Base-by-base conservation (phyloP, 768 basidiomycete genomes). In the Trichaptum fuscoviolaceum region DNA sequence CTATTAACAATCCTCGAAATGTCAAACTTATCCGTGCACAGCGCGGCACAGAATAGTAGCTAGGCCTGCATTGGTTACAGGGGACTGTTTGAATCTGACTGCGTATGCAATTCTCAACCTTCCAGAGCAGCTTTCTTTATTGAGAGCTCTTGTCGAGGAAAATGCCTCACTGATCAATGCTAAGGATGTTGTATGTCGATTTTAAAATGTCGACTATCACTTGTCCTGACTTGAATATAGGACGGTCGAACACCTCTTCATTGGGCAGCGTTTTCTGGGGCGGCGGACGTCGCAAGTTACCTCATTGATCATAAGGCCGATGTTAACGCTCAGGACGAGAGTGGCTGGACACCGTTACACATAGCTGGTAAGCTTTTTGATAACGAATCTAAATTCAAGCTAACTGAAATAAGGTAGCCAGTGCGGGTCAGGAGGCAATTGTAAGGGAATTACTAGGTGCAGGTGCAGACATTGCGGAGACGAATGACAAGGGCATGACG, bases 241-340 rank as follows among this genome's bases (percentile, higher is more conserved):
- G 92, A 95, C 74, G 88, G 83, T 52, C 82, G 93, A 35, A 92
- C 93, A 0, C 84, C 93, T 9, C 77, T 95, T n/a, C 93, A 95
- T 72, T 93, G 92, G 91, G 90, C 92, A 66, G 87, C 92, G 15
- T 88, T 88, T 12, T 86, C 86, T 23, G 92, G 91, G 63, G 83
- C 88, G 57, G 74, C 85, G 65, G 90, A 91, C 65, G 86, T 92
- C 68, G 82, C 74, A 30, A 80, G 84, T 64, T 90, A 86, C 75
- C 81, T 95, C 69, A 79, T 93, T 66, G 88, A 87, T 76, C 85
- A 87, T 70, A 82, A 85, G 67, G 88, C 88, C 26, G 87, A 91
- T 67, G 83, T 92, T 57, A 84, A 90, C 76, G 83, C 83, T 71
- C 73, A 77, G 23, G 92, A 94, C 75, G 82, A 74, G 65, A 81